Evolutionary conservation across 805 yeast genomes (phyloP).

Genomic region (Starmerella kuoi): DNA sequence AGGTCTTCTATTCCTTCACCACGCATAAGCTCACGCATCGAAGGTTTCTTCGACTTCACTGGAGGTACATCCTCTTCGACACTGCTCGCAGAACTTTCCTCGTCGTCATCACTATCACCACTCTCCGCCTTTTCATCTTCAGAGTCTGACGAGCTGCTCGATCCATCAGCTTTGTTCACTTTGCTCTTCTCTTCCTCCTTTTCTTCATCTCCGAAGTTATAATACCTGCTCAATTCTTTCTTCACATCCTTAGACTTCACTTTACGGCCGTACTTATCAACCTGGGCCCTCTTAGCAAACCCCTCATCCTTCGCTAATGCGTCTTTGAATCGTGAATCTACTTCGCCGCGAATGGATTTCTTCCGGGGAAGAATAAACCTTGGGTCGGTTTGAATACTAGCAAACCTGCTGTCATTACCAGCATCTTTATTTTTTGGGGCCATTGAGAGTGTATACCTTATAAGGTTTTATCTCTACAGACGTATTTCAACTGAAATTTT

Average conservation of each 20-base stretch:
- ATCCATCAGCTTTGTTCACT: not conserved
- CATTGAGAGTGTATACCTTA: too few relatives aligned
- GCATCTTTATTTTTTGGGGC: not conserved
- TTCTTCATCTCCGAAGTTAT: constrained; percentile 38
- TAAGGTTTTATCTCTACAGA: not conserved
- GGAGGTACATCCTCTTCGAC: not conserved
- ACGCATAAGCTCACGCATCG: constrained; percentile 21
- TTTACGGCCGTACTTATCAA: constrained; percentile 82
- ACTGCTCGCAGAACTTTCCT: not conserved
- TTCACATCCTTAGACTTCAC: constrained; percentile 36
- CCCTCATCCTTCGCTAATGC: constrained; percentile 47
- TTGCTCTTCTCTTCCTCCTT: constrained; percentile 24
- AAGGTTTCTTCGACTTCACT: not conserved
- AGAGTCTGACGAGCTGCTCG: not conserved
- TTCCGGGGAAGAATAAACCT: constrained; percentile 65
- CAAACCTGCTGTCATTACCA: constrained; percentile 57
- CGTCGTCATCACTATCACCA: not conserved
- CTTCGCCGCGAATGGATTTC: constrained; percentile 57
- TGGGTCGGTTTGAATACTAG: constrained; percentile 73
- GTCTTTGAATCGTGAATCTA: constrained; percentile 77
- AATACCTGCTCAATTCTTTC: constrained; percentile 53
- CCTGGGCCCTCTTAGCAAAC: constrained; percentile 44
- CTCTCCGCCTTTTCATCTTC: constrained; percentile 17
- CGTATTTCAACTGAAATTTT: not conserved
- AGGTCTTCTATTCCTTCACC: constrained; percentile 18